A percentile compares a stretch with the other conserved stretches of the same genome.
Evolutionary conservation across 257 asterid species (phyloP).

Genomic region (Forsythia suspensa): DNA sequence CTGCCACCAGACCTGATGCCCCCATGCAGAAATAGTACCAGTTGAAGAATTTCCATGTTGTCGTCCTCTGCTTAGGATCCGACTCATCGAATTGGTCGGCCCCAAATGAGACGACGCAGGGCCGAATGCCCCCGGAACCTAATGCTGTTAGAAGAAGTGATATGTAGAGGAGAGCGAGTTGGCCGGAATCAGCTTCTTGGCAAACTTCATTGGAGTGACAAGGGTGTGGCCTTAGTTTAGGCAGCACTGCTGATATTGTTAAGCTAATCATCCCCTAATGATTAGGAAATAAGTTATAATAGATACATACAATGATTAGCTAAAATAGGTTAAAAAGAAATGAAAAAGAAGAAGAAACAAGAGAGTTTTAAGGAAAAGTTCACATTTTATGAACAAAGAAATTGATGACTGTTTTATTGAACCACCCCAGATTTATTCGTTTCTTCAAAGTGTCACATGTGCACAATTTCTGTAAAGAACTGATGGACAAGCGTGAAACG

Average conservation of each 20-base stretch:
- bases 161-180: slow-evolving; percentile 58
- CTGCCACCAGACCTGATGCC: slow-evolving; percentile 71
- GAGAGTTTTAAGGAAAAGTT: not conserved
- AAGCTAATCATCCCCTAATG: slow-evolving; percentile 74
- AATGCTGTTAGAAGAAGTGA: slow-evolving; percentile 68
- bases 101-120: slow-evolving; percentile 83
- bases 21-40: slow-evolving; percentile 97
- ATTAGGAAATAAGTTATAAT: no score
- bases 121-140: slow-evolving; percentile 80
- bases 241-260: slow-evolving; percentile 63
- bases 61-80: slow-evolving; percentile 55
- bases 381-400: not conserved
- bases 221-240: slow-evolving; percentile 67
- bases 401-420: no score
- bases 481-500: no score
- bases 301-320: not conserved
- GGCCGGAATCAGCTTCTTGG: slow-evolving; percentile 55
- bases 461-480: not conserved
- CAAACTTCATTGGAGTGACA: slow-evolving; percentile 47
- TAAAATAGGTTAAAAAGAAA: not conserved
- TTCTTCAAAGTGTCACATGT: not conserved
- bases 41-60: slow-evolving; percentile 87
- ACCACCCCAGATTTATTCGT: no score
- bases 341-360: not conserved
- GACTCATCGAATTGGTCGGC: slow-evolving; percentile 81